A percentile compares a stretch with the other conserved stretches of the same genome.
phyloP scores from a whole-genome alignment of 1,284 basidiomycete genomes.

The Ganoderma lucidum region DNA sequence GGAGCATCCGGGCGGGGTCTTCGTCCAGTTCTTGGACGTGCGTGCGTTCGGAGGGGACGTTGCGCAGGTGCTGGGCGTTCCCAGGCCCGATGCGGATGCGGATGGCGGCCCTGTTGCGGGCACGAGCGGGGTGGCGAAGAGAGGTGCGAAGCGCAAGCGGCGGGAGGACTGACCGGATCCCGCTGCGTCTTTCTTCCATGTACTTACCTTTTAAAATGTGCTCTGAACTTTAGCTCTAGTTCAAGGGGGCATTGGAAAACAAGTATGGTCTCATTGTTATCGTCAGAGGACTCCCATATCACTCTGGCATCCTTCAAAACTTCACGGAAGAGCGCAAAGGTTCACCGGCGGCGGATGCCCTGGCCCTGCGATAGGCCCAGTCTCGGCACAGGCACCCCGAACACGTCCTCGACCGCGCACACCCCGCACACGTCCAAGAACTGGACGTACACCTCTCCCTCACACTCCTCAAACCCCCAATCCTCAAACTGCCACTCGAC shows the following conservation, averaged over 20 bases:
- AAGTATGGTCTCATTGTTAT: too few species aligned
- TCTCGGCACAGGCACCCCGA: too few species aligned
- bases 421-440: neutral
- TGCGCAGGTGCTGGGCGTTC: neutral
- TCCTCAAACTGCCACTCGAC: neutral
- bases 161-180: neutral
- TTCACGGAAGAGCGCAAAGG: too few species aligned
- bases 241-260: too few species aligned
- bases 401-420: too few species aligned
- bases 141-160: neutral
- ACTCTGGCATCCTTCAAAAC: too few species aligned
- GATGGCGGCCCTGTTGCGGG: neutral
- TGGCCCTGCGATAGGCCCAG: too few species aligned
- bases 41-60: neutral
- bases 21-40: neutral
- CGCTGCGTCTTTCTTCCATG: too few species aligned
- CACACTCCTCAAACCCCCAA: neutral
- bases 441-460: neutral
- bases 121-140: neutral
- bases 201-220: too few species aligned
- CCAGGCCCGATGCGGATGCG: neutral
- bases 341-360: too few species aligned
- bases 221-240: too few species aligned
- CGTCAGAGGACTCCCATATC: too few species aligned
- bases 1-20: neutral